A percentile compares a stretch with the other conserved stretches of the same genome.
phyloP scores from a whole-genome alignment of 148 eudicot genomes.

The Arctostaphylos glauca region DNA sequence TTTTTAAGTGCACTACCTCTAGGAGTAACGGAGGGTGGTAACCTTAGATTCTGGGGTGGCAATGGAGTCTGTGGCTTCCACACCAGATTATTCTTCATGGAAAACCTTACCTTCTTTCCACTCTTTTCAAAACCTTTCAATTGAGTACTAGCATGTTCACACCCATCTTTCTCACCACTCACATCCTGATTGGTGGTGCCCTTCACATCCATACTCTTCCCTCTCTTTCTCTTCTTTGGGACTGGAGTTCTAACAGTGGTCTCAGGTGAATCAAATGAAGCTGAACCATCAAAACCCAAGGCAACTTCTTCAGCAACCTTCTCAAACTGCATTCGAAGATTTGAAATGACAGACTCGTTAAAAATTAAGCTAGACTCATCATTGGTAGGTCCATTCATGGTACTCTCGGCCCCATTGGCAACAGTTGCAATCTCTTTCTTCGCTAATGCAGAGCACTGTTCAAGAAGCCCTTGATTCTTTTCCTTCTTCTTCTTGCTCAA shows the following conservation, averaged over 20 bases:
- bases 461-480: slow-evolving; percentile 32
- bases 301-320: slow-evolving; percentile 78
- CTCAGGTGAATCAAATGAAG: slow-evolving; percentile 36
- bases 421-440: slow-evolving; percentile 24
- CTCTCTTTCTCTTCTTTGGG: slow-evolving; percentile 65
- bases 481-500: slow-evolving; percentile 30
- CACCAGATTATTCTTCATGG: slow-evolving; percentile 84
- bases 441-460: background rate
- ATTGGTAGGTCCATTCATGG: slow-evolving; percentile 19
- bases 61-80: slow-evolving; percentile 91
- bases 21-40: slow-evolving; percentile 90
- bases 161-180: slow-evolving; percentile 27
- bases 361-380: slow-evolving; percentile 29
- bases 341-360: slow-evolving; percentile 58
- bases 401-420: slow-evolving; percentile 22
- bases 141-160: slow-evolving; percentile 23
- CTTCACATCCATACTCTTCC: slow-evolving; percentile 24
- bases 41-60: slow-evolving; percentile 78
- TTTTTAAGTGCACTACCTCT: slow-evolving; percentile 93
- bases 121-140: slow-evolving; percentile 52
- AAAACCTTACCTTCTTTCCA: slow-evolving; percentile 71
- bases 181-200: slow-evolving; percentile 7
- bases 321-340: slow-evolving; percentile 90
- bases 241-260: slow-evolving; percentile 20
- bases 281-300: slow-evolving; percentile 45